Evolutionary conservation across 306 rosid genomes (phyloP).

Genomic region (Lupinus albus): DNA sequence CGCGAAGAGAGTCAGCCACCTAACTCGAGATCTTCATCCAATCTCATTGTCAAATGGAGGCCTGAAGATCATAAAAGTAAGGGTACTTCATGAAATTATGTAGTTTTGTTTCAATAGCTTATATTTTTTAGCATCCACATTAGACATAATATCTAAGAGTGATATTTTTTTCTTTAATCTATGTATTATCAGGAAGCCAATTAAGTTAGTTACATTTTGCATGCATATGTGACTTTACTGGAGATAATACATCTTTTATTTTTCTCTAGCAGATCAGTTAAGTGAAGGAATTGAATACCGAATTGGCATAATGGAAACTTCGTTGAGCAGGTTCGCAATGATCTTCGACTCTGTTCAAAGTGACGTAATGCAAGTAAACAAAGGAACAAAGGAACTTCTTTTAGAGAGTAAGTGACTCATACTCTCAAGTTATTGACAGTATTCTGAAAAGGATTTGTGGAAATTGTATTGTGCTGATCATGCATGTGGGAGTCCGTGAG

Average conservation of each 20-base stretch:
- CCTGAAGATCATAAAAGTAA: slow-evolving; percentile 72
- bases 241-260: slow-evolving; percentile 31
- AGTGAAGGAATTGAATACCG: slow-evolving; percentile 87
- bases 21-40: slow-evolving; percentile 72
- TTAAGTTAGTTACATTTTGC: slow-evolving; percentile 31
- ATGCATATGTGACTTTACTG: slow-evolving; percentile 10
- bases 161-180: slow-evolving; percentile 21
- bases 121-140: slow-evolving; percentile 14
- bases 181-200: slow-evolving; percentile 20
- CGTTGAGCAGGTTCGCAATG: slow-evolving; percentile 80
- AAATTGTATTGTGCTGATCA: slow-evolving; percentile 19
- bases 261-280: slow-evolving; percentile 63
- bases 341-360: slow-evolving; percentile 90
- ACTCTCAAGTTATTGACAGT: slow-evolving; percentile 36
- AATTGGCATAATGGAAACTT: slow-evolving; percentile 81
- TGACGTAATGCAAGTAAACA: slow-evolving; percentile 81
- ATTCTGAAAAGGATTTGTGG: slow-evolving; percentile 29
- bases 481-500: slow-evolving; percentile 9
- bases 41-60: slow-evolving; percentile 70
- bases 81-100: slow-evolving; percentile 41
- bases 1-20: slow-evolving; percentile 80
- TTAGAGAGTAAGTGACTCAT: slow-evolving; percentile 70
- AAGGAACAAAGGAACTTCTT: slow-evolving; percentile 75
- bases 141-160: slow-evolving; percentile 20
- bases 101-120: slow-evolving; percentile 6